Base-by-base conservation (phyloP, 2,329 filamentous ascomycete genomes). In the Cladosporium oxysporum region DNA sequence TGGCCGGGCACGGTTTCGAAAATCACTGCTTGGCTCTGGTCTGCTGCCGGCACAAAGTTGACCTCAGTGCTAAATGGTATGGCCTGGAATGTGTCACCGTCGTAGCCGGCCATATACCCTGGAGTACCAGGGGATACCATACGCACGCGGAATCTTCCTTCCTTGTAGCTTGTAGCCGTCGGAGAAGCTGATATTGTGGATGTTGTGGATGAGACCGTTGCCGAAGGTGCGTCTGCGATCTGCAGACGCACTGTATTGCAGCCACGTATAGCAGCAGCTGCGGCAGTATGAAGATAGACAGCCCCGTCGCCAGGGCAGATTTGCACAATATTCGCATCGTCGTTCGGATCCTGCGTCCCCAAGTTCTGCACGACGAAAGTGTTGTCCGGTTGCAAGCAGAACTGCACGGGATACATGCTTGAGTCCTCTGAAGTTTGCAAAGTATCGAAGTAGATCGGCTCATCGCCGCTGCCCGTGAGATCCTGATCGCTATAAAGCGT, bases 331-430 rank as follows among this genome's bases (percentile, higher is more conserved):
- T 41, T 58, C 3, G 55, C 55, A 41, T 58, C 55, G 8, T 58
- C 55, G 18, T 35, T 37, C 33, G 55, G 55, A 28, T 58, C 31
- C 5, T 37, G 29, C 29, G 21, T 37, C 5, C 55, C 55, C 21
- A 58, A 28, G 35, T 58, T 41, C 31, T 58, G 55, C 11, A 41
- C 55, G 8, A 41, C 55, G 14, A 58, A 58, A 16, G 55, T 58
- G 16, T 58, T 37, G 31, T 58, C 55, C n/a, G 55, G n/a, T 18
- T 58, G 55, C 31, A 58, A 35, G 21, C 55, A 58, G 55, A 58
- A 58, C 29, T 58, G 55, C 33, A 58, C 55, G 10, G 55, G 55
- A 12, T 58, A 37, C 21, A 35, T 35, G 35, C 23, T 37, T 18
- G 29, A 33, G 33, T 23, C 23, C 7, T 23, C 35, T 1, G 21